Base-by-base conservation (phyloP, 2,329 filamentous ascomycete species). In the Paramyrothecium roridum region DNA sequence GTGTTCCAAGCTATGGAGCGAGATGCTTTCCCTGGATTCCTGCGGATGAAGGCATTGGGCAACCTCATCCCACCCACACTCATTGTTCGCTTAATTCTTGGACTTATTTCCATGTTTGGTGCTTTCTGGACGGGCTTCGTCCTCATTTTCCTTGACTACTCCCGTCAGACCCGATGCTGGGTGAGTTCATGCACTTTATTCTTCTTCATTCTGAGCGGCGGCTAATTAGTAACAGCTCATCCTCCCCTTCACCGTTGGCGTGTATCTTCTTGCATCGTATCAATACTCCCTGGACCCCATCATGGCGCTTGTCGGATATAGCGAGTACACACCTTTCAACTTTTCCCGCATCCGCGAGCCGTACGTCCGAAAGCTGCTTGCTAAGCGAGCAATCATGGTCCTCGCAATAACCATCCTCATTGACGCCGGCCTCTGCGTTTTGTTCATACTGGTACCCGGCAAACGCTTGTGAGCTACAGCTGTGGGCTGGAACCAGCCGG, bases 1-100 rank as follows among this genome's bases (percentile, higher is more conserved):
- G 95, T 98, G 59, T 99, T 98, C 73, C 96, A 99, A 75, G 96
- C 96, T 34, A 99, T 99, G 95, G 96, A 99, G 76, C 86, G 96
- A 54, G 95, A 99, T 76, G 95, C 96, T n/a, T 99, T 96, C 70
- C 95, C 96, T 1, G 93, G 93, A 1, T 99, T 99, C 74, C 80
- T 99, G 56, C 85, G 93, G 68, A 91, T 91, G 76, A 98, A 98
- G 76, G 95, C 95, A 3, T 80, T 99, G 22, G 96, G 96, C 57
- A 99, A 99, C 67, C 82, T 99, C 16, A 93, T 99, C 26, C 95
- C 93, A 3, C 86, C 93, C 17, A 96, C 91, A 49, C 87, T 96
- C 62, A 85, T 98, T 68, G 81, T 96, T 63, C 84, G 95, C 53
- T 78, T 98, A 52, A 91, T 96, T 48, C 71, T 96, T 62, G 95